Percentiles rank a stretch among this genome's conserved stretches.
Evolutionary conservation across 805 yeast species (phyloP).

Genomic region (Nakazawaea peltata): DNA sequence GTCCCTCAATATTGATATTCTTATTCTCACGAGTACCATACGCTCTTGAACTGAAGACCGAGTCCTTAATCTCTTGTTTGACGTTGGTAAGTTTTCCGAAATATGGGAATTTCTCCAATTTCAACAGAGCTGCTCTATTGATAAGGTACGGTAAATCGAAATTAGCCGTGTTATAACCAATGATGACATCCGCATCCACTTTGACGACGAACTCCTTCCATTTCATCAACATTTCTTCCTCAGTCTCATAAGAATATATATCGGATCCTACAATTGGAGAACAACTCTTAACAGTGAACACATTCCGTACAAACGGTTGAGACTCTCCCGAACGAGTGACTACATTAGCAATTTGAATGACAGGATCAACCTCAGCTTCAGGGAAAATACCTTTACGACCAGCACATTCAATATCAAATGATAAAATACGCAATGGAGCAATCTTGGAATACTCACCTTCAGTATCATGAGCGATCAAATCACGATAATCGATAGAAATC

Average conservation of each 20-base stretch:
- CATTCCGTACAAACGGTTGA: slow-evolving; percentile 90
- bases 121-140: slow-evolving; percentile 76
- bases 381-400: slow-evolving; percentile 97
- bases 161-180: slow-evolving; percentile 92
- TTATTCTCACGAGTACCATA: slow-evolving; percentile 94
- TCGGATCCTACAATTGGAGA: slow-evolving; percentile 92
- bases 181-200: slow-evolving; percentile 92
- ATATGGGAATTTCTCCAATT: slow-evolving; percentile 62
- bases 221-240: slow-evolving; percentile 70
- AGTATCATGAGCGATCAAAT: slow-evolving; percentile 71
- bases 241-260: slow-evolving; percentile 66
- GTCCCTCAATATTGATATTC: slow-evolving; percentile 86
- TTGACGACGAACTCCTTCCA: slow-evolving; percentile 85
- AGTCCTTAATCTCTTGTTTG: slow-evolving; percentile 72
- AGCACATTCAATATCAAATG: slow-evolving; percentile 98
- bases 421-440: slow-evolving; percentile 89
- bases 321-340: slow-evolving; percentile 75
- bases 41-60: slow-evolving; percentile 88
- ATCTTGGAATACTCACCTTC: slow-evolving; percentile 91
- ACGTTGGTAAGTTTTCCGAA: slow-evolving; percentile 70
- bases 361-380: slow-evolving; percentile 88
- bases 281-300: slow-evolving; percentile 88
- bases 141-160: slow-evolving; percentile 91
- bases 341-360: slow-evolving; percentile 95
- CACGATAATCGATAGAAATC: slow-evolving; percentile 57